phyloP scores from a whole-genome alignment of 1,284 basidiomycete species.

The Rhodotorula sp. region DNA sequence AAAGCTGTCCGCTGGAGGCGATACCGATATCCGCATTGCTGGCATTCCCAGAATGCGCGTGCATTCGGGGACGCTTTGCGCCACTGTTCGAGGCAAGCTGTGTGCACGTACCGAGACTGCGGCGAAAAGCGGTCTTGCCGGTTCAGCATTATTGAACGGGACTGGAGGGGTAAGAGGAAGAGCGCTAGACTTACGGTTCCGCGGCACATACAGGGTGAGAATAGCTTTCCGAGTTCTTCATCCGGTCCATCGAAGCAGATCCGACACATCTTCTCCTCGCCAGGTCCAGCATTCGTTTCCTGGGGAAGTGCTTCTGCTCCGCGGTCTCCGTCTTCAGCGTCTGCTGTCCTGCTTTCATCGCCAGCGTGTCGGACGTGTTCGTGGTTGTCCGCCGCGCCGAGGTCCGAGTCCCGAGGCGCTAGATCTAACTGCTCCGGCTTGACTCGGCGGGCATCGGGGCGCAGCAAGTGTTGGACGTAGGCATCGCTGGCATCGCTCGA shows the following conservation, averaged over 20 bases:
- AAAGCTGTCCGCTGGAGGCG: conserved; percentile 13
- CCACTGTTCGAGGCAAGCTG: conserved; percentile 28
- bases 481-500: not conserved
- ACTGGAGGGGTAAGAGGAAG: not conserved
- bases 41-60: conserved; percentile 26
- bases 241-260: conserved; percentile 35
- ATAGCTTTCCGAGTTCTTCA: conserved; percentile 28
- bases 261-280: conserved; percentile 20
- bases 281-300: not conserved
- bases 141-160: no score
- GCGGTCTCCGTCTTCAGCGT: not conserved
- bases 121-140: no score
- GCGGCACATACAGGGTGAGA: conserved; percentile 27
- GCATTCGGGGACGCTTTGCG: conserved; percentile 11
- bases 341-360: no score
- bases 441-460: not conserved
- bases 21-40: conserved; percentile 22
- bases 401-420: not conserved
- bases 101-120: conserved; percentile 29
- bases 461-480: conserved; percentile 2
- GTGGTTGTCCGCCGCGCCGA: no score
- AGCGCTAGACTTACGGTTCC: conserved; percentile 16
- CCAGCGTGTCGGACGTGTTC: no score
- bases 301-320: not conserved
- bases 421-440: not conserved